Evolutionary conservation across 306 rosid genomes (phyloP).

Genomic region (Cyclanthera cordifolia): DNA sequence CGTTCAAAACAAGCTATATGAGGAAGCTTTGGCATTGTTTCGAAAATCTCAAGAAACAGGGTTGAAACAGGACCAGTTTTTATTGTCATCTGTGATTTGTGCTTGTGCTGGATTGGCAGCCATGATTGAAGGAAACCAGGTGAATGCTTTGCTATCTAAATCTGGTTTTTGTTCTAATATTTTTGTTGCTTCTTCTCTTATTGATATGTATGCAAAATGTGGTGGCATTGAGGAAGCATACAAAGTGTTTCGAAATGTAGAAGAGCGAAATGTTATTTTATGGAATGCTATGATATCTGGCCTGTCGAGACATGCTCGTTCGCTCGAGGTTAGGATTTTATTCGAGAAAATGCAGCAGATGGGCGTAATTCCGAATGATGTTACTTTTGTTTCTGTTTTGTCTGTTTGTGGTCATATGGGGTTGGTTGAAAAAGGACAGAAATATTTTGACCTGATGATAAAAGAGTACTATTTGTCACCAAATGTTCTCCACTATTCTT

Average conservation of each 20-base stretch:
- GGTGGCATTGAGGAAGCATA: conserved; percentile 66
- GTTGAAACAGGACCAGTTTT: conserved; percentile 41
- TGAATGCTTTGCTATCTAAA: conserved; percentile 53
- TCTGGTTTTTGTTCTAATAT: conserved; percentile 45
- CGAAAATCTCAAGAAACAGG: conserved; percentile 33
- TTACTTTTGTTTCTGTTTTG: conserved; percentile 51
- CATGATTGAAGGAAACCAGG: conserved; percentile 61
- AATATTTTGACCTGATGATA: conserved; percentile 55
- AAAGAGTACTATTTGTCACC: conserved; percentile 48
- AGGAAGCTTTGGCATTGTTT: conserved; percentile 65
- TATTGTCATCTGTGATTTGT: conserved; percentile 52
- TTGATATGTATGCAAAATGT: conserved; percentile 84
- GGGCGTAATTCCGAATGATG: conserved; percentile 54
- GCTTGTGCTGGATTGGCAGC: conserved; percentile 76
- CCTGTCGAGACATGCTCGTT: conserved; percentile 56
- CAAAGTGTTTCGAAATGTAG: conserved; percentile 40
- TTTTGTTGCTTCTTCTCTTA: conserved; percentile 47
- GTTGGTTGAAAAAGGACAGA: conserved; percentile 47
- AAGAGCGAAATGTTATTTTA: conserved; percentile 38
- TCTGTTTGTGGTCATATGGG: conserved; percentile 79
- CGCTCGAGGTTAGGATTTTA: conserved; percentile 52
- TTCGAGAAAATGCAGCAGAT: conserved; percentile 84
- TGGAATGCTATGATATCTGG: conserved; percentile 86
- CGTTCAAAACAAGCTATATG: conserved; percentile 53
- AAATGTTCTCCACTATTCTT: conserved; percentile 53